Evolutionary conservation across 2,329 filamentous ascomycete genomes (phyloP), one percentile per base, ranked within the genome.

Genomic region (Xenoacremonium recifei): DNA sequence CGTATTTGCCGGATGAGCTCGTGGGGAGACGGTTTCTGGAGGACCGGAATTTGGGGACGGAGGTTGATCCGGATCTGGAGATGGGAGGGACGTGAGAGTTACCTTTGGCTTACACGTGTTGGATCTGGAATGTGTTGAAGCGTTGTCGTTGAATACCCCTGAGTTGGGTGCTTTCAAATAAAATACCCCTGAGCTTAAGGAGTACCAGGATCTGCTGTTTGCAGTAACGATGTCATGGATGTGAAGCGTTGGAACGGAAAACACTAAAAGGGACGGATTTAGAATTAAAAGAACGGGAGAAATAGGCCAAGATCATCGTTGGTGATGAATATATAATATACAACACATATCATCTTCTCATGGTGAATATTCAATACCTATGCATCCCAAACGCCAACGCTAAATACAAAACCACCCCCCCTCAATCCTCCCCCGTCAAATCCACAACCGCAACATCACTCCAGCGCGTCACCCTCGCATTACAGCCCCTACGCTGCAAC

Each of bases 1-100:
- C 91, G 18, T 99, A 97, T 65, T 66, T 99, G n/a, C 93, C 93
- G 0, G 84, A 89, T 10, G 78, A 79, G 41, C 65, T 99, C 6
- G 63, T 72, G 25, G 89, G 84, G 0, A 75, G 86, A 35, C 72
- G 58, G 16, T 97, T 97, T 59, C 65, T 97, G 27, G 89, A 95
- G 58, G 82, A 90, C 4, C 70, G 75, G 31, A 87, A 97, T 65
- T 63, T 99, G 43, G 92, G 92, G 2, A 84, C 78, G 0, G 81
- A 85, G 55, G 64, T 92, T 17, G 93, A 99, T 66, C 77, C 80
- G 21, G 85, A 88, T 50, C 54, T 86, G 55, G 66, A 64, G 39
- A 71, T 71, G 67, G 58, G 51, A 16, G 59, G 53, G 10, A 40
- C 43, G 30, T 52, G 35, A 40, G 20, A 21, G 13, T 15, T n/a